A percentile compares a stretch with the other conserved stretches of the same genome.
These are phyloP conservation scores for Suhomyces atakaporum DNA, from an alignment of 1,139 yeast genomes.

Conservation along the genomic window DNA sequence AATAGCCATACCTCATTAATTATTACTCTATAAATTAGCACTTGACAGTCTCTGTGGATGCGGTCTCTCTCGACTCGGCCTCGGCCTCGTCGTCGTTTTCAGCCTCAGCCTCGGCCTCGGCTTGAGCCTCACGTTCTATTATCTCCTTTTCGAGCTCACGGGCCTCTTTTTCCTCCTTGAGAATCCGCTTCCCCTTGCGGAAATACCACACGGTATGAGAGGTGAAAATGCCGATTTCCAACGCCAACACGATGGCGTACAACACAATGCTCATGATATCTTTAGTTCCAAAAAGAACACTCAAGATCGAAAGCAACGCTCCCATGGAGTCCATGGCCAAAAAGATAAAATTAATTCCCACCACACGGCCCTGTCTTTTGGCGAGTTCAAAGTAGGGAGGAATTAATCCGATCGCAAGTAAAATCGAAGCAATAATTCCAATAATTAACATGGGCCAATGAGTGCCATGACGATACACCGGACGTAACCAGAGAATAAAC, in stretches of 20 bases:
- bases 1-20: too few species aligned
- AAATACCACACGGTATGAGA: slow-evolving; percentile 75
- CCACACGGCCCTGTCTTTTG: slow-evolving; percentile 78
- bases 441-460: slow-evolving; percentile 79
- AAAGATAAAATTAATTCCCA: slow-evolving; percentile 86
- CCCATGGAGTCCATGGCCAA: slow-evolving; percentile 77
- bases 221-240: slow-evolving; percentile 76
- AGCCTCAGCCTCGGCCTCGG: too few species aligned
- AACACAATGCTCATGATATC: slow-evolving; percentile 79
- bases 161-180: slow-evolving; percentile 26
- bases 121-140: too few species aligned
- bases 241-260: slow-evolving; percentile 66
- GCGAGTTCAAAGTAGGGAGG: slow-evolving; percentile 89
- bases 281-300: slow-evolving; percentile 60
- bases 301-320: slow-evolving; percentile 72
- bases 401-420: slow-evolving; percentile 73
- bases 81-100: too few species aligned
- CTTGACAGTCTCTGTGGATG: not conserved
- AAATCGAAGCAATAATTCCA: slow-evolving; percentile 76
- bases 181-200: slow-evolving; percentile 41
- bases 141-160: slow-evolving; percentile 2
- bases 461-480: slow-evolving; percentile 58
- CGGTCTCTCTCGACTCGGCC: not conserved
- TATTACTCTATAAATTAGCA: not conserved
- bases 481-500: slow-evolving; percentile 69